A percentile compares a stretch with the other conserved stretches of the same genome.
Evolutionary conservation across 1,284 basidiomycete genomes (phyloP).

Genomic region (Amylostereum chailletii): DNA sequence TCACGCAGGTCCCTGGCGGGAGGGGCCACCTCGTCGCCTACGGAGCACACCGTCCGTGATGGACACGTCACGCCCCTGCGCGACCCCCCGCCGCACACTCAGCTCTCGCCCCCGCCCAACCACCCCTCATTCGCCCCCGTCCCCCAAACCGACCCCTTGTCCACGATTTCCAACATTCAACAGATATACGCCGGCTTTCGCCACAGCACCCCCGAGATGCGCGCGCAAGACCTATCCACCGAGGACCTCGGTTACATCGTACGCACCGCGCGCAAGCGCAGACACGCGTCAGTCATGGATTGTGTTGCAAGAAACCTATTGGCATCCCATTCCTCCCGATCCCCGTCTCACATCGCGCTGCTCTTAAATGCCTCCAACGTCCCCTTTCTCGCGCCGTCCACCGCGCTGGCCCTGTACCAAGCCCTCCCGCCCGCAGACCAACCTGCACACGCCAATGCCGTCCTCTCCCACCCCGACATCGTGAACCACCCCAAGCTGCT

Average conservation of each 20-base stretch:
- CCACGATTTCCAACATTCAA: no score
- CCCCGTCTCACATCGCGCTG: neutral
- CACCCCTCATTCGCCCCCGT: neutral
- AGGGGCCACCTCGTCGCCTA: neutral
- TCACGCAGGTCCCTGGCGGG: neutral
- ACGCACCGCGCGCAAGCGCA: conserved; percentile 2
- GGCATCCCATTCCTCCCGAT: conserved; percentile 2
- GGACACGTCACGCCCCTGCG: neutral
- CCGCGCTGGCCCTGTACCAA: neutral
- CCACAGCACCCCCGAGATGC: neutral
- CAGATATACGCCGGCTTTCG: no score
- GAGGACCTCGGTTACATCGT: conserved; percentile 6
- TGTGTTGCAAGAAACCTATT: conserved; percentile 13
- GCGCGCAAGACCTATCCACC: neutral
- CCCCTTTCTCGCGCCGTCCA: neutral
- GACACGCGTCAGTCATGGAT: conserved; percentile 10
- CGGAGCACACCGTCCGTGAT: neutral
- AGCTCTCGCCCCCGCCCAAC: neutral
- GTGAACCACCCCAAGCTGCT: neutral
- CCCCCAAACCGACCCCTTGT: neutral
- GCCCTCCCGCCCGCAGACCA: neutral
- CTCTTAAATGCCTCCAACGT: neutral
- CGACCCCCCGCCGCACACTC: neutral
- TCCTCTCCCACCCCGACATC: neutral
- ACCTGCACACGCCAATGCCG: neutral